Percentiles rank a stretch among this genome's conserved stretches.
These are phyloP conservation scores for Fusarium begoniae DNA, from an alignment of 2,329 filamentous ascomycete genomes.

Conservation along the genomic window DNA sequence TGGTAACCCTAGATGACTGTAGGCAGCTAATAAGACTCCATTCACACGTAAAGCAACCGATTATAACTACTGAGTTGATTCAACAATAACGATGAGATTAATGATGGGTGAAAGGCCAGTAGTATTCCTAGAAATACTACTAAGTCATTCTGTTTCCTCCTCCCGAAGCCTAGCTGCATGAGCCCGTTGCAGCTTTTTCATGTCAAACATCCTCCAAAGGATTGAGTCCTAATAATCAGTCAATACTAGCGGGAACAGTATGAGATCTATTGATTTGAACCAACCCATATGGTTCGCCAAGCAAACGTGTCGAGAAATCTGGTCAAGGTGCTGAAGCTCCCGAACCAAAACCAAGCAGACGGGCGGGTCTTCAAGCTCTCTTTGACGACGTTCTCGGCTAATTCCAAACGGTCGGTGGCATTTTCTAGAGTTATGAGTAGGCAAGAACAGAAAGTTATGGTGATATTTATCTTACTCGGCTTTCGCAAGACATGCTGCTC, in stretches of 20 bases:
- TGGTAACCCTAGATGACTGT: too few species aligned
- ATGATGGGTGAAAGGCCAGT: fast-evolving
- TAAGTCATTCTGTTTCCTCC: not conserved
- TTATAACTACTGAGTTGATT: not conserved
- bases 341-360: not conserved
- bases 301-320: not conserved
- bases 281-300: not conserved
- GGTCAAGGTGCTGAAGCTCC: not conserved
- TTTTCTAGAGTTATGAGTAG: not conserved
- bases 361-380: not conserved
- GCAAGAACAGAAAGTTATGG: fast-evolving
- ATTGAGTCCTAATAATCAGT: not conserved
- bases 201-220: not conserved
- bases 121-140: not conserved
- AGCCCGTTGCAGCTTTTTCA: not conserved
- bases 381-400: not conserved
- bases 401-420: not conserved
- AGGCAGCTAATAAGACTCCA: too few species aligned
- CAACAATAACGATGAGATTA: fast-evolving
- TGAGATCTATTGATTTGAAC: fast-evolving
- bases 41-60: fast-evolving
- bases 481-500: not conserved
- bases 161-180: not conserved
- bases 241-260: not conserved
- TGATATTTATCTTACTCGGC: not conserved